Evolutionary conservation across 2,329 filamentous ascomycete species (phyloP).

Genomic region (Penicillium sclerotigenum): DNA sequence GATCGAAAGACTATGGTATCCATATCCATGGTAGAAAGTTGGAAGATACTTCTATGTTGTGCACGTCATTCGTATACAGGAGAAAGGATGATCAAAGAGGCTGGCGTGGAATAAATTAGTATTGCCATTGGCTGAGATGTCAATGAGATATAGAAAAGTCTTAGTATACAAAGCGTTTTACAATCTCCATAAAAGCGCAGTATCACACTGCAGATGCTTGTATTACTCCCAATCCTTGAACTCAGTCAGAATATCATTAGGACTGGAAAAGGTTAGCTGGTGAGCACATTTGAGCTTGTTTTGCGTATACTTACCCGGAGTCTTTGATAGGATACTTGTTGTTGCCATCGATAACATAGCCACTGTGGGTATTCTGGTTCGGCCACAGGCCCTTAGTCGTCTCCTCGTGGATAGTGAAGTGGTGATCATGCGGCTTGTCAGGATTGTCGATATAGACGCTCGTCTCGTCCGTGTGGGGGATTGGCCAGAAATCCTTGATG

Average conservation of each 20-base stretch:
- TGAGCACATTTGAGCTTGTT: background rate
- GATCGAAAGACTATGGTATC: background rate
- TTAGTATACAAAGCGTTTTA: constrained; percentile 20
- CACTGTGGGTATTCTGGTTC: constrained; percentile 8
- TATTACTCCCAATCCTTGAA: constrained; percentile 18
- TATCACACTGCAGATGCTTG: background rate
- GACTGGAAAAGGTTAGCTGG: constrained; percentile 3
- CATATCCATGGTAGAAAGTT: background rate
- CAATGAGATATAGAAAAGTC: background rate
- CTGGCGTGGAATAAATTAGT: background rate
- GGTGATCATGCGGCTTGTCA: background rate
- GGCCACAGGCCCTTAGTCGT: constrained; percentile 12
- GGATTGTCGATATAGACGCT: background rate
- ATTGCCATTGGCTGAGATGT: background rate
- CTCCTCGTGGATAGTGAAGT: constrained; percentile 3
- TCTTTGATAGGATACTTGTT: background rate
- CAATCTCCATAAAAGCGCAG: background rate
- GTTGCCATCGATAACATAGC: constrained; percentile 7
- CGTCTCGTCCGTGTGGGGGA: background rate
- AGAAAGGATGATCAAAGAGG: background rate
- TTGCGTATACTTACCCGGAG: constrained; percentile 9
- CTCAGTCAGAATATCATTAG: constrained; percentile 11
- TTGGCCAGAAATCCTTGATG: constrained; percentile 11
- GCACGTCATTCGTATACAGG: background rate
- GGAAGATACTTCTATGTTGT: background rate